phyloP scores from a whole-genome alignment of 2,329 filamentous ascomycete genomes.

The Esteya vermicola region DNA sequence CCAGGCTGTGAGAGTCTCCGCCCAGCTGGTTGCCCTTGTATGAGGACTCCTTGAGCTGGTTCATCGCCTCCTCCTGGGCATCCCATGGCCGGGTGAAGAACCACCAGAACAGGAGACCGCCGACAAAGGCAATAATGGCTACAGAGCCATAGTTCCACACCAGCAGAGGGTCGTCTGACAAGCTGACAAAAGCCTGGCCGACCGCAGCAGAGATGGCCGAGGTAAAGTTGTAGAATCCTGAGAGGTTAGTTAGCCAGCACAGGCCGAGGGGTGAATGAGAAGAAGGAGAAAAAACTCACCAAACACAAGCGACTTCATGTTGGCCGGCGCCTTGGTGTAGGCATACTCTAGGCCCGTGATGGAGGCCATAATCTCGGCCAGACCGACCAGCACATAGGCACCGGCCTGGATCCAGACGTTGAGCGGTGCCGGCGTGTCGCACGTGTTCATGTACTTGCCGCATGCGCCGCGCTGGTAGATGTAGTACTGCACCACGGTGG shows the following conservation, averaged over 20 bases:
- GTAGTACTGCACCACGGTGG: conserved; percentile 39
- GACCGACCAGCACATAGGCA: conserved; percentile 31
- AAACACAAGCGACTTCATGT: conserved; percentile 56
- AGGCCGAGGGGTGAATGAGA: conserved; percentile 33
- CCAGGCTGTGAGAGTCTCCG: background rate
- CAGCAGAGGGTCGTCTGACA: conserved; percentile 42
- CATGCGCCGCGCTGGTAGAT: conserved; percentile 52
- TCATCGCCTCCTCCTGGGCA: conserved; percentile 2
- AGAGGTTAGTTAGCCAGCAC: conserved; percentile 41
- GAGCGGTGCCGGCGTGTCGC: conserved; percentile 21
- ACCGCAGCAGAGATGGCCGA: conserved; percentile 50
- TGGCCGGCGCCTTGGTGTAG: conserved; percentile 59
- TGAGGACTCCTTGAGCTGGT: background rate
- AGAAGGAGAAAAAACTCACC: background rate
- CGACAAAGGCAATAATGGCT: conserved; percentile 49
- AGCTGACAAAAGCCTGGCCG: conserved; percentile 35
- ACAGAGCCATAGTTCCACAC: conserved; percentile 62
- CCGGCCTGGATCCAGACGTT: conserved; percentile 48
- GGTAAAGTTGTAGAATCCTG: conserved; percentile 1
- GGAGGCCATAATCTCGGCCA: conserved; percentile 34
- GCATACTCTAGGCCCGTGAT: conserved; percentile 56
- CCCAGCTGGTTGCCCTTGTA: background rate
- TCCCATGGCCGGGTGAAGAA: conserved; percentile 1
- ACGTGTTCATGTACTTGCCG: conserved; percentile 23
- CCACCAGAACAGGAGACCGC: conserved; percentile 51